These are phyloP conservation scores for Aspergillus luchuensis DNA, from an alignment of 2,329 filamentous ascomycete genomes.

Conservation along the genomic window DNA sequence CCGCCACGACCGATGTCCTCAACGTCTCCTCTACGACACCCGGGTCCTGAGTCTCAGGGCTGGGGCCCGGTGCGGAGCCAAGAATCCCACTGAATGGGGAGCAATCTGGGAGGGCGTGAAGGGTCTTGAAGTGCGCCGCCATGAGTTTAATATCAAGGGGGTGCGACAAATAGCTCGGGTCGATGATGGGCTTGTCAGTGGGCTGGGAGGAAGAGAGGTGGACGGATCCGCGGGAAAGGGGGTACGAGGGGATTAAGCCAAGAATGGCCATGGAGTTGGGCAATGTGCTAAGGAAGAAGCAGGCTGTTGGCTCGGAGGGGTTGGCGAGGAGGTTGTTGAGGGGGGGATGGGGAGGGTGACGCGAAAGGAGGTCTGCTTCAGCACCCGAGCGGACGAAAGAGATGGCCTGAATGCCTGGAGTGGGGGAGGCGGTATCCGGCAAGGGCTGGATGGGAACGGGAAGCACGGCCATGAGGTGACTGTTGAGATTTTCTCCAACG, in stretches of 20 bases:
- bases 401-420: background rate
- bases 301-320: background rate
- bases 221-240: slow-evolving; percentile 24
- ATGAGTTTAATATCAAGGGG: background rate
- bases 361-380: background rate
- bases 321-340: background rate
- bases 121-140: background rate
- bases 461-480: slow-evolving; percentile 15
- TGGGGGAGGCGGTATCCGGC: background rate
- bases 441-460: background rate
- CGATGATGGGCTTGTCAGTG: slow-evolving; percentile 41
- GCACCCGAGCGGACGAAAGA: background rate
- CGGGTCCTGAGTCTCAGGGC: background rate
- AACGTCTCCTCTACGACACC: background rate
- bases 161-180: slow-evolving; percentile 47
- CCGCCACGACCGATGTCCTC: background rate
- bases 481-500: slow-evolving; percentile 5
- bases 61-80: too few relatives aligned
- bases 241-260: background rate
- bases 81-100: background rate
- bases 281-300: background rate
- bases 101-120: background rate
- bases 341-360: background rate
- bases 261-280: background rate
- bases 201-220: slow-evolving; percentile 36